Percentiles rank a stretch among this genome's conserved stretches.
Evolutionary conservation across 257 asterid species (phyloP).

Genomic region (Solanum pennellii): DNA sequence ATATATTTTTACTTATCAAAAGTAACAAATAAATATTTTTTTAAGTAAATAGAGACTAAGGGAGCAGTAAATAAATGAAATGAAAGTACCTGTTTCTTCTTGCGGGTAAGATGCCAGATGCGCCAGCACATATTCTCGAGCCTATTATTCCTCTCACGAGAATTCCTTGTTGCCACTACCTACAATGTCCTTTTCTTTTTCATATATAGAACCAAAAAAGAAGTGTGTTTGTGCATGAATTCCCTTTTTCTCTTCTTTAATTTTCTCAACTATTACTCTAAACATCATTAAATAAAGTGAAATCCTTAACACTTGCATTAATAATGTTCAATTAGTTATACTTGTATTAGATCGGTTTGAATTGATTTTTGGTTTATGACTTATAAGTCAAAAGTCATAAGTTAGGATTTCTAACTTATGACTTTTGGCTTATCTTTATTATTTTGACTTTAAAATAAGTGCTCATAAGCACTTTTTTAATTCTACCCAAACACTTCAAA

Average conservation of each 20-base stretch:
- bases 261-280: neutral
- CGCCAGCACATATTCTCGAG: constrained; percentile 81
- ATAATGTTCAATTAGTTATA: neutral
- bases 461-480: too few relatives aligned
- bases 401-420: too few relatives aligned
- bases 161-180: constrained; percentile 60
- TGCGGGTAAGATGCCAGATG: constrained; percentile 69
- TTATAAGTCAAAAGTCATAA: too few relatives aligned
- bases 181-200: constrained; percentile 3
- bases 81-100: constrained; percentile 47
- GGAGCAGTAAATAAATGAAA: neutral
- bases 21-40: too few relatives aligned
- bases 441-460: too few relatives aligned
- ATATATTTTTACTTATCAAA: too few relatives aligned
- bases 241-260: neutral
- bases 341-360: too few relatives aligned
- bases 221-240: neutral
- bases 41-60: neutral
- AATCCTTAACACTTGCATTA: neutral
- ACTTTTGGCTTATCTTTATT: too few relatives aligned
- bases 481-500: too few relatives aligned
- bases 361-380: too few relatives aligned
- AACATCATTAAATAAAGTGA: neutral
- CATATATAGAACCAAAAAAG: neutral
- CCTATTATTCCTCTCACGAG: constrained; percentile 46